These are phyloP conservation scores for Phytophthora aleatoria DNA, from an alignment of 352 stramenopile genomes.

Conservation along the genomic window DNA sequence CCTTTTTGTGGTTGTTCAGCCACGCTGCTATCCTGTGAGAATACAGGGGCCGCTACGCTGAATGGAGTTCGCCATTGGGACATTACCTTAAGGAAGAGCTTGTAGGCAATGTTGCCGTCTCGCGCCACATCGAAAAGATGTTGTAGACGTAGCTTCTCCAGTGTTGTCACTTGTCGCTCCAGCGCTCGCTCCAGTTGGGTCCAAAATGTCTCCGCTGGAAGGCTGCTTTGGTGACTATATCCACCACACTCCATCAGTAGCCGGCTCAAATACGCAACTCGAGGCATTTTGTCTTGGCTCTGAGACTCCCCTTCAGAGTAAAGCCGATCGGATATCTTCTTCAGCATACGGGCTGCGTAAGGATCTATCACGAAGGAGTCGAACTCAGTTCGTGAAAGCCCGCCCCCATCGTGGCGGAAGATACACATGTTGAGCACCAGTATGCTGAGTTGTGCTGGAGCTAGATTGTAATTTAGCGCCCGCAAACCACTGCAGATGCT, in stretches of 20 bases:
- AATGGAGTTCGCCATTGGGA: slow-evolving; percentile 49
- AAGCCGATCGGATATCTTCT: slow-evolving; percentile 40
- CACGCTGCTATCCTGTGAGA: slow-evolving; percentile 1
- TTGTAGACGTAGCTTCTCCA: slow-evolving; percentile 48
- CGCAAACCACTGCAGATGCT: slow-evolving; percentile 43
- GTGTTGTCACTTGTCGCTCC: slow-evolving; percentile 25
- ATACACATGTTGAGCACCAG: slow-evolving; percentile 49
- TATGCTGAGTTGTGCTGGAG: slow-evolving; percentile 36
- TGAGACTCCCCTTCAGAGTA: slow-evolving; percentile 25
- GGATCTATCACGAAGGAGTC: slow-evolving; percentile 79
- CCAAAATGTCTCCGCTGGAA: slow-evolving; percentile 38
- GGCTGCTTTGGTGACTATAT: slow-evolving; percentile 23
- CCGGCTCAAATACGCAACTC: slow-evolving; percentile 57
- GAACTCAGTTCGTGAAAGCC: slow-evolving; percentile 77
- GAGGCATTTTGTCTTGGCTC: slow-evolving; percentile 29
- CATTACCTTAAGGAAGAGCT: slow-evolving; percentile 77
- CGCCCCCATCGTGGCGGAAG: slow-evolving; percentile 43
- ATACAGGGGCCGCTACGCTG: neutral
- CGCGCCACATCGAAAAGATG: slow-evolving; percentile 78
- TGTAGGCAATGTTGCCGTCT: slow-evolving; percentile 63
- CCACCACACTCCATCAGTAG: slow-evolving; percentile 47
- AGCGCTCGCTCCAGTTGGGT: slow-evolving; percentile 42
- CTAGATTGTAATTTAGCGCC: slow-evolving; percentile 51
- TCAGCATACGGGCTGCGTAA: slow-evolving; percentile 37
- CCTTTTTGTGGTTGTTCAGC: slow-evolving; percentile 3